These are phyloP conservation scores for Litsea cubeba DNA, from an alignment of 164 flowering plant genomes.

Conservation along the genomic window DNA sequence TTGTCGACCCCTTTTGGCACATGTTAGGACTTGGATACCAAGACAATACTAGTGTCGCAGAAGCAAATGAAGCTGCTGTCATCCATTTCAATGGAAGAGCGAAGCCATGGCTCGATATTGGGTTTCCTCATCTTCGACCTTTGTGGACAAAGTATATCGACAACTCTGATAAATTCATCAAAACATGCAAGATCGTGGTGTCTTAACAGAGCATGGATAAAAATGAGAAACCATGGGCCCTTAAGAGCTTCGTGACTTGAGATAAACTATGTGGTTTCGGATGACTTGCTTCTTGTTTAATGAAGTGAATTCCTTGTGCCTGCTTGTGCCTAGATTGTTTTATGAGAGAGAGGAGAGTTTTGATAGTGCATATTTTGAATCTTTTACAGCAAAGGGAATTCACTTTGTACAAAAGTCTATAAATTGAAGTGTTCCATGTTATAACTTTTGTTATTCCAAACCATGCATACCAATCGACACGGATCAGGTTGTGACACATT, in stretches of 20 bases:
- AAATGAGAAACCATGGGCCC: not conserved
- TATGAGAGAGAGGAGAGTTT: too few relatives aligned
- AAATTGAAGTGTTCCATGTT: too few relatives aligned
- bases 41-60: conserved; percentile 65
- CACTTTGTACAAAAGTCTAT: too few relatives aligned
- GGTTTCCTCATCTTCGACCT: conserved; percentile 68
- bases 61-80: conserved; percentile 77
- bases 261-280: not conserved
- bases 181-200: conserved; percentile 60
- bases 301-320: not conserved
- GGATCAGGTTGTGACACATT: too few relatives aligned
- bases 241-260: not conserved
- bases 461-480: too few relatives aligned
- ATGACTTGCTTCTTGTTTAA: not conserved
- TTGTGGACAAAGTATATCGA: conserved; percentile 81
- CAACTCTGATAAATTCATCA: conserved; percentile 70
- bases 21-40: conserved; percentile 97
- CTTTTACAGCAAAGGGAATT: too few relatives aligned
- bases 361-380: too few relatives aligned
- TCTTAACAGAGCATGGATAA: conserved; percentile 23
- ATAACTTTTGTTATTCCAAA: too few relatives aligned
- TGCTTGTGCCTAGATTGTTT: not conserved
- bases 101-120: conserved; percentile 99
- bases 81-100: conserved; percentile 95
- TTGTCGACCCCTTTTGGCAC: conserved; percentile 91